Evolutionary conservation across 768 basidiomycete genomes (phyloP), one percentile per base, ranked within the genome.

Genomic region (Termitomyces sp.): DNA sequence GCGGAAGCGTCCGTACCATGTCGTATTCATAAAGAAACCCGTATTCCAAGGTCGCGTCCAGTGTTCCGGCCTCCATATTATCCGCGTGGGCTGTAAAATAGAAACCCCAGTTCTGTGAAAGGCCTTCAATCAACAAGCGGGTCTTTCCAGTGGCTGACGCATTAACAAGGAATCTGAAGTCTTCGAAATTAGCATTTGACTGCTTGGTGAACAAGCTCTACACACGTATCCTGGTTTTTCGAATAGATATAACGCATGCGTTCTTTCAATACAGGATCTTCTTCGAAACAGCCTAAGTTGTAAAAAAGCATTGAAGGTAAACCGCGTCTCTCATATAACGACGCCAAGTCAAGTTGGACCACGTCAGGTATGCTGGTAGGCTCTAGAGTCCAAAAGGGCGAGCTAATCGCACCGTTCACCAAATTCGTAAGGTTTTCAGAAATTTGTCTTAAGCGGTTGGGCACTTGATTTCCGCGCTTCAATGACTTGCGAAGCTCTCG

Each of bases 51-150:
- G 40, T 20, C 18, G 3, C 5, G 7, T 56, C 2, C 18, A 57
- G 32, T 35, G 56, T 5, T 4, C 22, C 2, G 28, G 56, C 44
- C 4, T 57, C 56, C 12, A 18, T 20, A 0, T 1, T 49, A 11
- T 36, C 44, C 20, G 33, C 6, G 13, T 18, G 6, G 5, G 32
- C 33, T 6, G 44, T 57, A 8, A 62, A 35, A 57, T 62, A 62
- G 33, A 57, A 28, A 32, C 61, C 55, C 55, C 61, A 62, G n/a
- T 61, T 11, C 6, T 61, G 55, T 22, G 46, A 61, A 33, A 61
- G 60, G n/a, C 60, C 55, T 42, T 61, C 60, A 16, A 40, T 42
- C n/a, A 40, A 38, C 22, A 61, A 48, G 13, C 60, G 60, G 6
- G 54, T 57, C 52, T 61, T 58, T 20, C 40, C 50, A 2, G 60